Base-by-base conservation (phyloP, 1,139 yeast species). In the Debaryomyces udenii region DNA sequence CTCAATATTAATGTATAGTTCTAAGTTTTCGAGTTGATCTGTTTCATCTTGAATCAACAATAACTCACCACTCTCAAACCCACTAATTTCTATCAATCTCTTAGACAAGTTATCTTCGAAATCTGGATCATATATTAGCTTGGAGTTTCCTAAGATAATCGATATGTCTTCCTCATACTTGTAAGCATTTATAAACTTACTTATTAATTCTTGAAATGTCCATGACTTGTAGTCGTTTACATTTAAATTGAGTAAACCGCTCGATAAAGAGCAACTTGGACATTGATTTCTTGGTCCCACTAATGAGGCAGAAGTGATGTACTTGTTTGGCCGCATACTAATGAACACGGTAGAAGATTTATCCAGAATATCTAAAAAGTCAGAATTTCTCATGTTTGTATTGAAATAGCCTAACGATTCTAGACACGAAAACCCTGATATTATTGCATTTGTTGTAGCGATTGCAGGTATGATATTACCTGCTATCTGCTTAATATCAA, bases 391-490 rank as follows among this genome's bases (percentile, higher is more conserved):
- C 47, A 56, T 35, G 4, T 57, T 48, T 11, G 53, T 37, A 20
- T 53, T 54, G 55, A 82, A 76, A 36, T 77, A 76, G 41, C 80
- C 78, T 39, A 88, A 64, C 0, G 91, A 85, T 40, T 81, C 83
- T 42, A 91, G 60, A 10, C 90, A 83, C 18, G 95, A 85, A 47
- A 90, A 77, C 0, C 99, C 99, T 0, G 97, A 91, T 48, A 93
- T 83, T 15, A 93, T 84, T 1, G 99, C 98, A 61, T 94, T 94
- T 9, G 98, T 93, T 1, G 99, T 93, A 9, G 99, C 99, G 52
- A 94, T 91, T 0, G 99, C 99, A 0, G 99, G 99, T 38, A 94
- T 93, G 54, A 94, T 94, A 60, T 93, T 93, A 7, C 99, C 99
- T 0, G 99, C 99, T 52, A 91, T 90, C 58, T 94, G 81, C 61